phyloP scores from a whole-genome alignment of 2,329 filamentous ascomycete genomes.

The Hymenoscyphus infarciens region DNA sequence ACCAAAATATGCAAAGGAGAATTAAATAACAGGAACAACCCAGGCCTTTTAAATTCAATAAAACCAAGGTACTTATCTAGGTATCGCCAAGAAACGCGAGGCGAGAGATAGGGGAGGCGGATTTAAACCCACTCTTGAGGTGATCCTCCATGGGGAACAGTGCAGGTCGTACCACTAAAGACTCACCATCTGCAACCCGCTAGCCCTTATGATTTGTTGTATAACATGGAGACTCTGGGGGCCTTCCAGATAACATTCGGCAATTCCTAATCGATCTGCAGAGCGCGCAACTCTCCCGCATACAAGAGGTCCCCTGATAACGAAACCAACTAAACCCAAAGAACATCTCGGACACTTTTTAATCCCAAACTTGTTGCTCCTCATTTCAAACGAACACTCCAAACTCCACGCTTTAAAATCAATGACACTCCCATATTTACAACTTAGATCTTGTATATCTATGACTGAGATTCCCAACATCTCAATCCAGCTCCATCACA shows the following conservation, averaged over 20 bases:
- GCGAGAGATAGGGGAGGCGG: conserved; percentile 3
- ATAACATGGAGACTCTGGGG: neutral
- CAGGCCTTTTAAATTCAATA: neutral
- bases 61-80: conserved; percentile 1
- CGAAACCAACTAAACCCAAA: neutral
- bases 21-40: neutral
- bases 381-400: neutral
- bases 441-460: neutral
- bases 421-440: neutral
- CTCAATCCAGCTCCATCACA: conserved; percentile 13
- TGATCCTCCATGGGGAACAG: neutral
- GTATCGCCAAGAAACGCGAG: neutral
- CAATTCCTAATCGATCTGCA: neutral
- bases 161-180: neutral
- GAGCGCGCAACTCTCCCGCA: neutral
- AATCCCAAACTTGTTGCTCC: neutral
- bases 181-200: neutral
- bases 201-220: neutral
- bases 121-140: conserved; percentile 2
- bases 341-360: neutral
- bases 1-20: neutral
- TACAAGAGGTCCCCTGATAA: neutral
- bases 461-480: neutral
- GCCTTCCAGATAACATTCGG: neutral
- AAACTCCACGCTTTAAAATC: conserved; percentile 4